Evolutionary conservation across 495 filamentous ascomycete genomes (phyloP).

Genomic region (Hypoxylon lienhwacheense): DNA sequence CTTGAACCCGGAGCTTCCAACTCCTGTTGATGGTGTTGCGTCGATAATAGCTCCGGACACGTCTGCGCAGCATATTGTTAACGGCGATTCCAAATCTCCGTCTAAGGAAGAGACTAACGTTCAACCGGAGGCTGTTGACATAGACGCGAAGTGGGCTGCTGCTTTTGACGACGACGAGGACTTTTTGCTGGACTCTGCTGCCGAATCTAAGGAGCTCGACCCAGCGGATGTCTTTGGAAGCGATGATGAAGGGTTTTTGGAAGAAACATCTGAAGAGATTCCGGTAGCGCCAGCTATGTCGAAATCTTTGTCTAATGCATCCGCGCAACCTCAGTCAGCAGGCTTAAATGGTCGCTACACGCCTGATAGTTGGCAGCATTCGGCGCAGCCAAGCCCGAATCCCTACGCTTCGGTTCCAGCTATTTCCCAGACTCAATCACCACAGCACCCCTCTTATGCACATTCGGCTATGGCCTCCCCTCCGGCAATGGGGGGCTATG

Average conservation of each 20-base stretch:
- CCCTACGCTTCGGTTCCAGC: constrained; percentile 39
- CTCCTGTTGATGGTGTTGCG: constrained; percentile 32
- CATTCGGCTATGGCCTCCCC: constrained; percentile 49
- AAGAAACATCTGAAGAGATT: constrained; percentile 52
- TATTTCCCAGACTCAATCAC: constrained; percentile 31
- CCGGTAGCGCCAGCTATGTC: constrained; percentile 18
- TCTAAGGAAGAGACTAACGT: constrained; percentile 24
- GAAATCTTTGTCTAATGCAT: constrained; percentile 27
- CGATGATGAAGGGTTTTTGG: constrained; percentile 74
- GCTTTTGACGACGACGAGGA: constrained; percentile 76
- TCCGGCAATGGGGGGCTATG: constrained; percentile 45
- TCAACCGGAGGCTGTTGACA: constrained; percentile 44
- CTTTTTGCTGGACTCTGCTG: constrained; percentile 42
- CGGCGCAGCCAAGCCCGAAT: constrained; percentile 39
- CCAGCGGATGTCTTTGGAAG: constrained; percentile 64
- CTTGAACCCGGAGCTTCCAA: constrained; percentile 36
- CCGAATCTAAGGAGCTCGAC: constrained; percentile 48
- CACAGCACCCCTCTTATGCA: constrained; percentile 40
- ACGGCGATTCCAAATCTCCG: constrained; percentile 38
- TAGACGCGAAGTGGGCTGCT: constrained; percentile 81
- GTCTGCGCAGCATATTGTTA: constrained; percentile 21
- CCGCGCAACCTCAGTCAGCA: constrained; percentile 37
- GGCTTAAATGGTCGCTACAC: constrained; percentile 42
- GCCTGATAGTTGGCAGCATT: constrained; percentile 38
- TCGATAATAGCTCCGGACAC: constrained; percentile 15